Evolutionary conservation across 139 green algal species (phyloP).

Genomic region (Zygnema circumcarinatum): DNA sequence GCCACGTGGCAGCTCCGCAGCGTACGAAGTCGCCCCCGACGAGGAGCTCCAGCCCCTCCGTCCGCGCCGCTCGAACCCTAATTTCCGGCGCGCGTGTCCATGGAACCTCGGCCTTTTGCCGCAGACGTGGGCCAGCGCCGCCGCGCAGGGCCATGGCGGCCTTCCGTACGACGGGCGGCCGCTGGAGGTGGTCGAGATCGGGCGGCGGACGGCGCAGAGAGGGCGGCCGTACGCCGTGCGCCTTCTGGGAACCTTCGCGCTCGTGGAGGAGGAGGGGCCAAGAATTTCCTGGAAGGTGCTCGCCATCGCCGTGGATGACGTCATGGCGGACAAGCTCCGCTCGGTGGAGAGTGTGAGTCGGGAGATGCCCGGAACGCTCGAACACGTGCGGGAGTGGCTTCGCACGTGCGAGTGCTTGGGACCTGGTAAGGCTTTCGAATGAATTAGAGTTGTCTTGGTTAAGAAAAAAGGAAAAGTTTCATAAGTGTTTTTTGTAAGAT

Average conservation of each 20-base stretch:
- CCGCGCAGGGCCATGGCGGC: neutral
- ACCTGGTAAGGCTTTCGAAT: neutral
- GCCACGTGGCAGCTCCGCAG: neutral
- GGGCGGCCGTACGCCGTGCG: neutral
- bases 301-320: neutral
- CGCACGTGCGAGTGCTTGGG: slow-evolving; percentile 2
- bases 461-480: too few relatives aligned
- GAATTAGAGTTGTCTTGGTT: too few relatives aligned
- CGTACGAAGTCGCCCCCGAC: neutral
- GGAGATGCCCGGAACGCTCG: slow-evolving; percentile 4
- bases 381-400: neutral
- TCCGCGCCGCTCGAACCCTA: neutral
- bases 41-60: neutral
- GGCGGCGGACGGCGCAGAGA: neutral
- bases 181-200: slow-evolving; percentile 1
- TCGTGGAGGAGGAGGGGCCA: neutral
- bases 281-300: neutral
- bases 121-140: slow-evolving; percentile 6
- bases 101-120: slow-evolving; percentile 11
- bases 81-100: neutral
- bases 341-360: neutral
- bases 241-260: neutral
- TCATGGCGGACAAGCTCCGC: neutral
- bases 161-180: neutral
- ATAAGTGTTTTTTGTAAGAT: too few relatives aligned